Conservation (phyloP, 1,139 yeast species). For the Yamadazyma triangularis region DNA sequence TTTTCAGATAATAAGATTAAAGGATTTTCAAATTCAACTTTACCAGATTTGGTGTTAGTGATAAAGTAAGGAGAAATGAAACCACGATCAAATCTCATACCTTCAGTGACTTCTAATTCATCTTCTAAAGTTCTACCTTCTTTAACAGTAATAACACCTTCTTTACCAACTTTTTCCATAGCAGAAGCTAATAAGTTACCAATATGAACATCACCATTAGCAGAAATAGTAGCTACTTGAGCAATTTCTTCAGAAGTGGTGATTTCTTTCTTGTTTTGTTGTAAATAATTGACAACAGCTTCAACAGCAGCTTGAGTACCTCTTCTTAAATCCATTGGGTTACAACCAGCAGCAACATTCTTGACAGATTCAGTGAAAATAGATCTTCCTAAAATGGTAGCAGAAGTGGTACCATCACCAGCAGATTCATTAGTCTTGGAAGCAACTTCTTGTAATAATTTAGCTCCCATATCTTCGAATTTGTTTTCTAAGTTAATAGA, state of each 20-base stretch:
- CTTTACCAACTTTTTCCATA: constrained; percentile 99
- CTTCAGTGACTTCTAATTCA: constrained; percentile 96
- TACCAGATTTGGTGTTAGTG: constrained; percentile 94
- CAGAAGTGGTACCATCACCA: constrained; percentile 99
- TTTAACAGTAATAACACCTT: constrained; percentile 96
- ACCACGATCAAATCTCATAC: constrained; percentile 99
- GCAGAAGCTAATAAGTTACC: constrained; percentile 94
- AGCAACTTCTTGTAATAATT: constrained; percentile 95
- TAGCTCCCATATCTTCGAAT: constrained; percentile 96
- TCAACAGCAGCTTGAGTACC: constrained; percentile 99
- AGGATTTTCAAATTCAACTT: constrained; percentile 97
- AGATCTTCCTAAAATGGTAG: constrained; percentile 95
- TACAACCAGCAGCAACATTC: constrained; percentile 99
- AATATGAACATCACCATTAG: constrained; percentile 94
- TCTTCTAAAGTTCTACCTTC: constrained; percentile 97
- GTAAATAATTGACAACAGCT: constrained; percentile 87
- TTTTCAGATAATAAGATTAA: constrained; percentile 85
- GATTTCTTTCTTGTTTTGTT: constrained; percentile 90
- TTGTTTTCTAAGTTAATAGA: constrained; percentile 84
- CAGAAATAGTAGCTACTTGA: constrained; percentile 98
- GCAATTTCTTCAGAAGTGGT: constrained; percentile 97
- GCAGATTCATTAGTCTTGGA: constrained; percentile 98
- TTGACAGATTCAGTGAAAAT: constrained; percentile 96
- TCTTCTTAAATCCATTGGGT: constrained; percentile 99
- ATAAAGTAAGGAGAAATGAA: constrained; percentile 97